These are phyloP conservation scores for Cladosporium oxysporum DNA, from an alignment of 2,329 filamentous ascomycete genomes.

Conservation along the genomic window DNA sequence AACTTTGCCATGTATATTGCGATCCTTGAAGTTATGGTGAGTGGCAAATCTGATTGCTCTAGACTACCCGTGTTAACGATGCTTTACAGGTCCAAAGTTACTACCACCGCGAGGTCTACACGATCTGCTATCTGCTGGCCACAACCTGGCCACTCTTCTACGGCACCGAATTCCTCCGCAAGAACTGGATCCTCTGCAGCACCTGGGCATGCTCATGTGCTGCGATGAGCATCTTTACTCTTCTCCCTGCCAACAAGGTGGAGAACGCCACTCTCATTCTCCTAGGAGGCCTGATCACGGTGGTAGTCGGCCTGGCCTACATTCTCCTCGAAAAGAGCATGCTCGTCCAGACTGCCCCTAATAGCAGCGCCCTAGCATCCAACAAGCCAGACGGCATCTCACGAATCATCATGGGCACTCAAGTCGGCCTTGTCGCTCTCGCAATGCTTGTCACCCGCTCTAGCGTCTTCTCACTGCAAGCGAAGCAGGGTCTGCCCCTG, in stretches of 20 bases:
- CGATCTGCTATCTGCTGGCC: constrained; percentile 73
- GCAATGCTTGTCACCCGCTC: constrained; percentile 85
- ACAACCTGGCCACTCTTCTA: constrained; percentile 77
- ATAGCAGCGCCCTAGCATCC: constrained; percentile 33
- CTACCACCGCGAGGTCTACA: constrained; percentile 85
- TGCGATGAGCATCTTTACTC: constrained; percentile 86
- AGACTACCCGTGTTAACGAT: constrained; percentile 11
- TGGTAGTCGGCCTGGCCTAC: constrained; percentile 72
- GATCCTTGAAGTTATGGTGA: constrained; percentile 72
- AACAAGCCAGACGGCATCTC: constrained; percentile 51
- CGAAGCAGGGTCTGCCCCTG: constrained; percentile 77
- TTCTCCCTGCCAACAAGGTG: constrained; percentile 81
- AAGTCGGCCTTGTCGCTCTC: constrained; percentile 76
- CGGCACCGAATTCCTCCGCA: constrained; percentile 69
- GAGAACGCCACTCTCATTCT: constrained; percentile 75
- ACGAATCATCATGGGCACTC: constrained; percentile 64
- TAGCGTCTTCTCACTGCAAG: constrained; percentile 80
- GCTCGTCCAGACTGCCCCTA: constrained; percentile 44
- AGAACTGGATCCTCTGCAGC: constrained; percentile 63
- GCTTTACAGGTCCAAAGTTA: constrained; percentile 76
- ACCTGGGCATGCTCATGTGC: constrained; percentile 78
- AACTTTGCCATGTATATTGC: constrained; percentile 69
- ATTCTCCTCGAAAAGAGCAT: constrained; percentile 74
- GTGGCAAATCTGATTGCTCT: constrained; percentile 22
- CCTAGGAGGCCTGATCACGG: constrained; percentile 76